Evolutionary conservation across 495 filamentous ascomycete genomes (phyloP), one percentile per base, ranked within the genome.

Genomic region (Ramalina peruviana): DNA sequence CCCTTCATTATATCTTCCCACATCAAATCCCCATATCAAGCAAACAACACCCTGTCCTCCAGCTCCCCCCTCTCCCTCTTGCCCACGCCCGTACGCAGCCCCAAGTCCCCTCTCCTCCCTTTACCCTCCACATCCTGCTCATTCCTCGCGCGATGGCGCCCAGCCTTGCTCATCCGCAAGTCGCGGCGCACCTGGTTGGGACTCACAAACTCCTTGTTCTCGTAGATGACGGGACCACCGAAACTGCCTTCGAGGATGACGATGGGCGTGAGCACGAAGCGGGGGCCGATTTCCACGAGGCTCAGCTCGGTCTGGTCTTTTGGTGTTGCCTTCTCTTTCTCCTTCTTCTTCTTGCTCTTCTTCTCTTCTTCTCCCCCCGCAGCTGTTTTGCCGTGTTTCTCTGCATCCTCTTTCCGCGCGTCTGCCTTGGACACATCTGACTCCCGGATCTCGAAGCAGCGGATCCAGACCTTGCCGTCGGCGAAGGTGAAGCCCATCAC

Each of bases 201-300:
- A 57, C 82, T 88, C 47, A 98, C 86, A 60, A 95, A 98, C 60
- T 95, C 86, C 74, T 92, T 94, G 66, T 98, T 98, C 76, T 97
- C 88, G 69, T 94, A 97, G 54, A 98, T 89, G 49, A 97, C 85
- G 1, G 93, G 93, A 0, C 92, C 92, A 46, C 92, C 92, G 57
- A 99, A 99, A 53, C 83, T 87, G 26, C 84, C 86, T 65, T 99
- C 92, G 48, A 94, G 77, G 55, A 99, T 95, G 41, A 97, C 79
- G 52, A 97, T 97, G 2, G 93, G 92, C 42, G 90, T 96, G 45
- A 97, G 69, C 19, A 97, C 90, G 60, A 97, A 94, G 43, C 92
- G 75, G 5, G 93, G 90, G 1, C 92, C 93, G 50, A 98, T 95
- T 69, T 98, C 92, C 2, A 95, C 82, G 40, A 98, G 70, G 40